A percentile compares a stretch with the other conserved stretches of the same genome.
phyloP scores from a whole-genome alignment of 2,329 filamentous ascomycete genomes.

The Calonectria pseudoreteaudii region DNA sequence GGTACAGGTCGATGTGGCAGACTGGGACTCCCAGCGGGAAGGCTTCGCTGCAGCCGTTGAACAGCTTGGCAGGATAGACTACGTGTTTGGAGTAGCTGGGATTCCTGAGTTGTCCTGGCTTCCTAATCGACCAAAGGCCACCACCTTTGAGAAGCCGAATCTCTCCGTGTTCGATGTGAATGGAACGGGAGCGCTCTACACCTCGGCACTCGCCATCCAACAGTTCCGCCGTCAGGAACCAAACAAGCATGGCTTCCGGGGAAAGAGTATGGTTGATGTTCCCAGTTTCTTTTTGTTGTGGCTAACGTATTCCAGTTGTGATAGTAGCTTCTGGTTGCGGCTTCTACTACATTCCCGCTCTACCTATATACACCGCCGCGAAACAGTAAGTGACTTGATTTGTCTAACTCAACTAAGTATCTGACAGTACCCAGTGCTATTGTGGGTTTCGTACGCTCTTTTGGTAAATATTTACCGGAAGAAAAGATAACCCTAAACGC shows the following conservation, averaged over 20 bases:
- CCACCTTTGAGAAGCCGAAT: conserved; percentile 2
- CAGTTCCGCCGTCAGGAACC: conserved; percentile 7
- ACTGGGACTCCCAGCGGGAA: conserved; percentile 11
- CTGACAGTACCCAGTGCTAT: not conserved
- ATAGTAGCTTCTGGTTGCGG: conserved; percentile 1
- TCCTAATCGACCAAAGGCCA: conserved; percentile 10
- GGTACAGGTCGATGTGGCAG: conserved; percentile 9
- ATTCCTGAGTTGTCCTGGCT: conserved; percentile 12
- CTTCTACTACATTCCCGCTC: conserved; percentile 5
- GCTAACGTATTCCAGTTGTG: not conserved
- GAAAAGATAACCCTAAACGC: conserved; percentile 15
- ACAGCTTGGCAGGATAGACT: not conserved
- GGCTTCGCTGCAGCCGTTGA: not conserved
- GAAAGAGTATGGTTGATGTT: not conserved
- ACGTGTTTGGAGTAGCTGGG: conserved; percentile 7
- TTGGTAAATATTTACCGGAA: conserved; percentile 5
- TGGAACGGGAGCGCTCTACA: not conserved
- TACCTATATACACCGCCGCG: conserved; percentile 6
- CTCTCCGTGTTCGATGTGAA: conserved; percentile 8
- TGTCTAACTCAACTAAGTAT: not conserved
- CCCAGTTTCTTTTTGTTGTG: no score
- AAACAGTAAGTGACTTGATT: conserved; percentile 6
- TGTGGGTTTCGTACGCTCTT: conserved; percentile 11
- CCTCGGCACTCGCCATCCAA: not conserved
- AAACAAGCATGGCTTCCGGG: conserved; percentile 2